These are phyloP conservation scores for Auricularia heimuer DNA, from an alignment of 768 basidiomycete genomes.

Conservation along the genomic window DNA sequence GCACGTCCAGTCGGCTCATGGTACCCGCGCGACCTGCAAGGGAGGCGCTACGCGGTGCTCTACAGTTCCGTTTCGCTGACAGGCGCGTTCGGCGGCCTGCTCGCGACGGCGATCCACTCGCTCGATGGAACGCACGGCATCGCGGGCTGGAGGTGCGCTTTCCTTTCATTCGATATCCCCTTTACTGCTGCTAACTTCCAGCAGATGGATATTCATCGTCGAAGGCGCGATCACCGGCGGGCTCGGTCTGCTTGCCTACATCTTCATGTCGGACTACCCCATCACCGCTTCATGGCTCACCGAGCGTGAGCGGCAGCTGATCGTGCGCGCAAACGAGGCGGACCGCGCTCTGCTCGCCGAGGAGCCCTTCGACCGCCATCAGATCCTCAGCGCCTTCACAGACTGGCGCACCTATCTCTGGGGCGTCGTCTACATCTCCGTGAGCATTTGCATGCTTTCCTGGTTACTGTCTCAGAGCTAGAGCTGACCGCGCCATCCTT, in stretches of 20 bases:
- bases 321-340: constrained; percentile 11
- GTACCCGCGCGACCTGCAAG: constrained; percentile 14
- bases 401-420: constrained; percentile 31
- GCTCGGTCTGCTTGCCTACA: constrained; percentile 21
- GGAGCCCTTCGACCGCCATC: constrained; percentile 11
- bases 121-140: constrained; percentile 18
- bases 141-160: constrained; percentile 6
- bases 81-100: constrained; percentile 23
- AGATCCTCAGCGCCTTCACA: constrained; percentile 20
- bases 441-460: neutral
- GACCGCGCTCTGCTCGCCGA: constrained; percentile 12
- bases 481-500: neutral
- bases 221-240: constrained; percentile 17
- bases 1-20: constrained; percentile 16
- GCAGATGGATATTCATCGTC: constrained; percentile 12
- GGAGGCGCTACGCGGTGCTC: constrained; percentile 11
- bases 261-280: constrained; percentile 40
- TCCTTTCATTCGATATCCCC: neutral
- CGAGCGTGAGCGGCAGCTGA: constrained; percentile 25
- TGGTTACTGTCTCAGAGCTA: neutral
- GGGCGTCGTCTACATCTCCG: constrained; percentile 17
- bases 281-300: constrained; percentile 37
- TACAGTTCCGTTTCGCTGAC: constrained; percentile 20
- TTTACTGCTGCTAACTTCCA: constrained; percentile 3
- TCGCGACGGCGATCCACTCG: constrained; percentile 24